Evolutionary conservation across 2,329 filamentous ascomycete species (phyloP), one percentile per base, ranked within the genome.

Genomic region (Diaporthe australafricana): DNA sequence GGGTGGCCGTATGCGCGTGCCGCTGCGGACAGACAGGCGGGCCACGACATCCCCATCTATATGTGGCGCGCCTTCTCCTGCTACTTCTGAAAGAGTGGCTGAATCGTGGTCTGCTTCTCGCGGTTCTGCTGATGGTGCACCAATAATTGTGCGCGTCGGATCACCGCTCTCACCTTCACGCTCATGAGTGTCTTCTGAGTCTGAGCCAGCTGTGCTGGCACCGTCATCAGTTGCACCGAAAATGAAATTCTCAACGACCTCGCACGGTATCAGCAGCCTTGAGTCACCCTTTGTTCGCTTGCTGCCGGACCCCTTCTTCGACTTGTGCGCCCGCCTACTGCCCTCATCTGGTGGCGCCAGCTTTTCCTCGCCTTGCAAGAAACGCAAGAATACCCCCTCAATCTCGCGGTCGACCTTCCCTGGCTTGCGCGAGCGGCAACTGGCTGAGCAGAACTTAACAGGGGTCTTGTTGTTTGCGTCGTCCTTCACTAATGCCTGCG

Each of bases 381-480:
- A 76, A 11, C 75, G 75, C 1, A 84, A 82, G 68, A 90, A 88
- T 0, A 82, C 82, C 9, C 77, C 79, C 77, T 90, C 88, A 53
- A 91, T 88, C 70, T 84, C 84, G 2, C 83, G 82, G 75, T 90
- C 89, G 17, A 84, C 73, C 9, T 81, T 81, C 0, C 84, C 82
- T 0, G 86, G 86, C 75, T 89, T 90, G 47, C 83, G 83, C 42
- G 82, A 82, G 25, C 87, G 82, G 74, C 89, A 91, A 47, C 86
- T 81, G 56, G 84, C 81, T 0, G 88, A 91, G 80, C 89, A 91
- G 80, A 90, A 91, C 73, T 89, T 90, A 40, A 84, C 70, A 20
- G 65, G 52, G 78, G 75, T 75, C 42, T 78, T 76, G 22, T 76
- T 79, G 52, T 47, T 27, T 8, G 20, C 16, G 38, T 50, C 25